Percentiles rank a stretch among this genome's conserved stretches.
Conservation (phyloP, 176 grass and related monocot species). For the Oryza meridionalis region DNA sequence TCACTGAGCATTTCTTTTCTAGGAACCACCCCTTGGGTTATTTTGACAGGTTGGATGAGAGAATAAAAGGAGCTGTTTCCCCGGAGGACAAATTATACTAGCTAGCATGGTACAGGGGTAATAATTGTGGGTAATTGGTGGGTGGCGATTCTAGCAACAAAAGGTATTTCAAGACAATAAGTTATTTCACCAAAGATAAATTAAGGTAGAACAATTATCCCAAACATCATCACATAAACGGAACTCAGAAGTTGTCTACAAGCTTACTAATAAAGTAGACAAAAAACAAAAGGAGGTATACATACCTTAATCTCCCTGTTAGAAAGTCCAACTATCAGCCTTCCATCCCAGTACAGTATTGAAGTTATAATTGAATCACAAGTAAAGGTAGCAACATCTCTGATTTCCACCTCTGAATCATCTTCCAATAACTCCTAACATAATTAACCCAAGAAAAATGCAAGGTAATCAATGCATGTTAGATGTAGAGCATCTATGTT, state of each 20-base stretch:
- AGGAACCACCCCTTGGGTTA: conserved; percentile 23
- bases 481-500: not conserved
- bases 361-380: conserved; percentile 84
- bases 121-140: conserved; percentile 8
- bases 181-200: not conserved
- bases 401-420: conserved; percentile 70
- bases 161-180: not conserved
- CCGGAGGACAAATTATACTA: conserved; percentile 2
- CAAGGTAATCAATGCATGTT: conserved; percentile 8
- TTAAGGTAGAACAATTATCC: not conserved
- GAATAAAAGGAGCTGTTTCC: conserved; percentile 1
- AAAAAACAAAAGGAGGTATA: not conserved
- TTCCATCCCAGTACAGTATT: conserved; percentile 66
- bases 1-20: not conserved
- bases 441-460: conserved; percentile 4
- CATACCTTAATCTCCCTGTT: conserved; percentile 90
- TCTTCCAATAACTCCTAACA: conserved; percentile 65
- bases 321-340: conserved; percentile 75
- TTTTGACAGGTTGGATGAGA: not conserved
- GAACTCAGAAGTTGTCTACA: not conserved
- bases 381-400: conserved; percentile 65
- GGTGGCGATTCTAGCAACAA: not conserved
- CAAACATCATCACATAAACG: not conserved
- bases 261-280: not conserved
- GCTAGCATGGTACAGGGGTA: conserved; percentile 11